Percentiles rank a stretch among this genome's conserved stretches.
Conservation (phyloP, 768 basidiomycete genomes). For the Termitomyces eurrhizus region DNA sequence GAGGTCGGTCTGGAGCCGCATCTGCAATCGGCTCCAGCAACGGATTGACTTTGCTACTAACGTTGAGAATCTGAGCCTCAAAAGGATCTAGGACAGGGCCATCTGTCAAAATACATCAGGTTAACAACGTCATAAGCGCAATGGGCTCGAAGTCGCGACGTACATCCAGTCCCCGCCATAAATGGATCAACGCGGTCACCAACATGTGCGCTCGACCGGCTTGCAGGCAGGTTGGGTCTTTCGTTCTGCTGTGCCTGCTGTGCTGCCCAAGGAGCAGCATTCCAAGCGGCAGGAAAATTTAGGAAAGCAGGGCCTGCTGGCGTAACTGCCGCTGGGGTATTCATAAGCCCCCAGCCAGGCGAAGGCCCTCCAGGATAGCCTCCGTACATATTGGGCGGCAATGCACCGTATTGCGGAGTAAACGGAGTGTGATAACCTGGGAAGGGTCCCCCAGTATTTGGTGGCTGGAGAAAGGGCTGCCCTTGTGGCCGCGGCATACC, state of each 20-base stretch:
- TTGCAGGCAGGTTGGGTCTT: neutral
- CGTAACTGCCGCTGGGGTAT: neutral
- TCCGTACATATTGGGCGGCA: neutral
- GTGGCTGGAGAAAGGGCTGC: neutral
- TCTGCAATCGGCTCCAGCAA: conserved; percentile 46
- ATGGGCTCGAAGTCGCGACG: conserved; percentile 1
- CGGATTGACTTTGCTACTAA: conserved; percentile 53
- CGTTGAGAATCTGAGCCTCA: conserved; percentile 45
- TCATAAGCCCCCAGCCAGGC: neutral
- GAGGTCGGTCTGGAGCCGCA: conserved; percentile 37
- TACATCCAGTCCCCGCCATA: conserved; percentile 19
- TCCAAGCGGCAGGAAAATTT: conserved; percentile 1
- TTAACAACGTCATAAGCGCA: neutral
- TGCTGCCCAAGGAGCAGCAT: neutral
- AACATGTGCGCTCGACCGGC: conserved; percentile 6
- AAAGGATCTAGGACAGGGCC: conserved; percentile 70
- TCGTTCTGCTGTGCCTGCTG: neutral
- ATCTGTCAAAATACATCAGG: conserved; percentile 32
- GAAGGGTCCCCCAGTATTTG: neutral
- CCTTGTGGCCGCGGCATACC: neutral
- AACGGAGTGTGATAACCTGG: neutral
- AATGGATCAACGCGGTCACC: conserved; percentile 18
- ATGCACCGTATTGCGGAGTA: conserved; percentile 4
- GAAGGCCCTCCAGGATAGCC: neutral
- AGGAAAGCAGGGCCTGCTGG: neutral